These are phyloP conservation scores for Alternaria alternata DNA, from an alignment of 2,329 filamentous ascomycete species.

Conservation along the genomic window DNA sequence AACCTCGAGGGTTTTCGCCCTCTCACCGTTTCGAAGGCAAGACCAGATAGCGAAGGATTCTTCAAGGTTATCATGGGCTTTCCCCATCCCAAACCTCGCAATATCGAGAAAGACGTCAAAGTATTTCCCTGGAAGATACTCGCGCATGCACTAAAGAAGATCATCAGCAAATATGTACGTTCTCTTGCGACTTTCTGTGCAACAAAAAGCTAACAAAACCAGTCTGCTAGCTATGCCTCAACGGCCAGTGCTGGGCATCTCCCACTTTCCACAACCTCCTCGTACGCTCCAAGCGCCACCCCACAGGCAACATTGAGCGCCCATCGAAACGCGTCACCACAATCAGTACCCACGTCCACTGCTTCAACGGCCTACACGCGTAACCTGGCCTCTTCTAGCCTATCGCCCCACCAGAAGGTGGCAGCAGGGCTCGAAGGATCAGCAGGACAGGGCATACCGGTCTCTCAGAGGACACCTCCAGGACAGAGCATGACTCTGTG, in stretches of 20 bases:
- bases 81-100: constrained; percentile 90
- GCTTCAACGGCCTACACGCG: constrained; percentile 55
- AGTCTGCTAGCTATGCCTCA: constrained; percentile 75
- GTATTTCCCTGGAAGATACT: constrained; percentile 97
- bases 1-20: constrained; percentile 96
- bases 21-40: constrained; percentile 90
- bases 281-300: constrained; percentile 52
- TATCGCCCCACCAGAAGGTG: constrained; percentile 55
- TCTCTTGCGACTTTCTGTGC: constrained; percentile 15
- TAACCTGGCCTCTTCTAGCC: constrained; percentile 53
- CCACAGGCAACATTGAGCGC: constrained; percentile 60
- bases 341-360: constrained; percentile 56
- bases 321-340: constrained; percentile 58
- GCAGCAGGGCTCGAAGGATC: constrained; percentile 51
- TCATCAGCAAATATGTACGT: constrained; percentile 93
- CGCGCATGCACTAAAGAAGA: constrained; percentile 89
- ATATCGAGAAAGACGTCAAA: constrained; percentile 99
- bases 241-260: constrained; percentile 62
- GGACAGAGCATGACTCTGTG: constrained; percentile 49
- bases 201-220: constrained; percentile 47
- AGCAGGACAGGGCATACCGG: constrained; percentile 47
- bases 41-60: constrained; percentile 91
- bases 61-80: constrained; percentile 99
- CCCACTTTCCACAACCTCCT: constrained; percentile 43
- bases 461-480: constrained; percentile 44